Conservation (phyloP, 2,329 filamentous ascomycete genomes). For the Epichloe uncinata region DNA sequence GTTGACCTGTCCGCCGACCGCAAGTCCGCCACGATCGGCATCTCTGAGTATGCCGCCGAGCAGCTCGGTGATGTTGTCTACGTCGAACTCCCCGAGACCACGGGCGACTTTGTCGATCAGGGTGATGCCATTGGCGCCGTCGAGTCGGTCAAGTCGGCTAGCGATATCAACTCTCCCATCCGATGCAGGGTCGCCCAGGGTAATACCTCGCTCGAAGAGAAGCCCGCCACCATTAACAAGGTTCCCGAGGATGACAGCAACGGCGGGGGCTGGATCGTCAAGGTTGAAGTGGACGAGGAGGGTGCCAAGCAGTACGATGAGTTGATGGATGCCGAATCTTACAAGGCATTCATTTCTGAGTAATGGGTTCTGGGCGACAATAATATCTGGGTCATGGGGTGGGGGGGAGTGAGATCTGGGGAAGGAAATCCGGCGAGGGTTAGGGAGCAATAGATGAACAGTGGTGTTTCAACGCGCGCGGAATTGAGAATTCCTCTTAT, state of each 20-base stretch:
- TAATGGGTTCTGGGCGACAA: neutral
- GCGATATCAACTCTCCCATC: conserved; percentile 87
- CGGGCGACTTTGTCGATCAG: conserved; percentile 50
- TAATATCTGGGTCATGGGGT: neutral
- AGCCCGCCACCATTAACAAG: conserved; percentile 77
- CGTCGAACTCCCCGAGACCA: conserved; percentile 72
- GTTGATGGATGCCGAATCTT: conserved; percentile 66
- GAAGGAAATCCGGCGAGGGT: too few species aligned
- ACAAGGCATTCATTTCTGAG: conserved; percentile 54
- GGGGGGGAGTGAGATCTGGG: neutral
- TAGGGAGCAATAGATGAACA: neutral
- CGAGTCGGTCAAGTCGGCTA: conserved; percentile 97
- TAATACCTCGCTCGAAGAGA: conserved; percentile 68
- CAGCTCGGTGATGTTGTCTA: conserved; percentile 93
- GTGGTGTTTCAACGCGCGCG: neutral
- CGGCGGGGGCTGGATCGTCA: conserved; percentile 82
- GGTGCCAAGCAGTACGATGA: conserved; percentile 54
- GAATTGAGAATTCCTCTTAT: neutral
- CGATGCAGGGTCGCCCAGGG: conserved; percentile 60
- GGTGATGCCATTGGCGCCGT: conserved; percentile 88
- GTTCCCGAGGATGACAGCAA: conserved; percentile 66
- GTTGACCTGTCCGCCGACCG: conserved; percentile 75
- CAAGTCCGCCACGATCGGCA: conserved; percentile 70
- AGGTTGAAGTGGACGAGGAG: conserved; percentile 61
- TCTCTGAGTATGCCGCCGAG: conserved; percentile 83